Base-by-base conservation (phyloP, 2,329 filamentous ascomycete genomes). In the Monosporascus sp. region DNA sequence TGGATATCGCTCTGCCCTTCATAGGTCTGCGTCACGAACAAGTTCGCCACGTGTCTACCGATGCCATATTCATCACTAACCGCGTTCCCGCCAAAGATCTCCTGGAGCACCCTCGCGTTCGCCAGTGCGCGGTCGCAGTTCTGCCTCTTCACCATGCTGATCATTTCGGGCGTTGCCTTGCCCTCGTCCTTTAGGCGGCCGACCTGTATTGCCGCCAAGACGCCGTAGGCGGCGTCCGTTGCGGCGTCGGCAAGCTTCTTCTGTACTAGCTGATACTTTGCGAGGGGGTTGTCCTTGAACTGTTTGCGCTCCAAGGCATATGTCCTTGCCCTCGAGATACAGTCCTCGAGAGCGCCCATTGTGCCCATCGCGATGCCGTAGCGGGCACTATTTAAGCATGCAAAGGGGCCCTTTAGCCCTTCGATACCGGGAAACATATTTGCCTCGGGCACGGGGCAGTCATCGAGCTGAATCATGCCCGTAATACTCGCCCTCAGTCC, bases 1-100 rank as follows among this genome's bases (percentile, higher is more conserved):
- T 97, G 94, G 68, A 97, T 97, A 73, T 97, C 94, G 68, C 92
- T 97, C 74, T 97, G 94, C 22, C 94, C 94, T 74, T 99, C 94
- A 64, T 99, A 99, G 2, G 93, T 97, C 75, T 97, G 93, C 51
- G 93, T 95, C 51, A 99, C 94, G 71, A 95, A 99, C 59, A 99
- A 72, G 70, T 99, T 99, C 53, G 93, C 87, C 55, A 97, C 94
- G 75, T 97, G 94, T 59, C 94, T 84, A 17, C 91, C 94, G 66
- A 99, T 97, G 57, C 86, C 85, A 67, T 97, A 99, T 74, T 99
- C 94, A 65, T 99, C 94, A 66, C 91, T 96, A 49, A 94, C 91
- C n/a, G 94, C 94, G 68, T 99, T 99, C 31, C 94, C 94, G 54
- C 94, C 94, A 74, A 99, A 97, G 22, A 99, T 83, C 75, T 99